Percentiles rank a stretch among this genome's conserved stretches.
These are phyloP conservation scores for Fraxinus baroniana DNA, from an alignment of 305 asterid genomes.

Conservation along the genomic window DNA sequence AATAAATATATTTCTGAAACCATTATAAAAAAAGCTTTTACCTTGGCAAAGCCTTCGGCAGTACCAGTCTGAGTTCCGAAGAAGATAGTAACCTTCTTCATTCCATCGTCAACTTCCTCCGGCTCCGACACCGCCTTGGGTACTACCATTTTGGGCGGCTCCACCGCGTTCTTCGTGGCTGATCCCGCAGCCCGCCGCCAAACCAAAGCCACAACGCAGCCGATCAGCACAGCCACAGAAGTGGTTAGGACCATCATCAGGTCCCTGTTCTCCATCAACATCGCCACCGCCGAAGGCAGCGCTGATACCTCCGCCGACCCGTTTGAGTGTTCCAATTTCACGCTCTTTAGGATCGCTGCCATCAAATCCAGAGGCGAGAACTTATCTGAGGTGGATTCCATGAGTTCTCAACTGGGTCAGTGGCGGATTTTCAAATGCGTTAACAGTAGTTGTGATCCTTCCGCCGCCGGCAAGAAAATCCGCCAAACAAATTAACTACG, in stretches of 20 bases:
- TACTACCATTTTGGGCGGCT: conserved; percentile 47
- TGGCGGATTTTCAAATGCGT: background rate
- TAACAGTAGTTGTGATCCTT: background rate
- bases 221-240: conserved; percentile 68
- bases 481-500: background rate
- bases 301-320: conserved; percentile 45
- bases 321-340: conserved; percentile 50
- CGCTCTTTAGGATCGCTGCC: conserved; percentile 71
- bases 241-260: conserved; percentile 68
- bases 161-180: conserved; percentile 43
- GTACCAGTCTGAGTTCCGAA: conserved; percentile 97
- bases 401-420: conserved; percentile 1
- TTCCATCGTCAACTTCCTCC: conserved; percentile 80
- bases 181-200: conserved; percentile 52
- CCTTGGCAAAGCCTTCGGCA: conserved; percentile 99
- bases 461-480: background rate
- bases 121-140: conserved; percentile 47
- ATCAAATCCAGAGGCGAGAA: conserved; percentile 81
- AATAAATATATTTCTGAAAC: background rate
- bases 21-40: conserved; percentile 10
- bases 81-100: conserved; percentile 72
- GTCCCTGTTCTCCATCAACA: conserved; percentile 75
- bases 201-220: conserved; percentile 51
- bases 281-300: conserved; percentile 51
- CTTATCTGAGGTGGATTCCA: conserved; percentile 58